Evolutionary conservation across 1,284 basidiomycete genomes (phyloP).

Genomic region (Cystobasidium slooffiae): DNA sequence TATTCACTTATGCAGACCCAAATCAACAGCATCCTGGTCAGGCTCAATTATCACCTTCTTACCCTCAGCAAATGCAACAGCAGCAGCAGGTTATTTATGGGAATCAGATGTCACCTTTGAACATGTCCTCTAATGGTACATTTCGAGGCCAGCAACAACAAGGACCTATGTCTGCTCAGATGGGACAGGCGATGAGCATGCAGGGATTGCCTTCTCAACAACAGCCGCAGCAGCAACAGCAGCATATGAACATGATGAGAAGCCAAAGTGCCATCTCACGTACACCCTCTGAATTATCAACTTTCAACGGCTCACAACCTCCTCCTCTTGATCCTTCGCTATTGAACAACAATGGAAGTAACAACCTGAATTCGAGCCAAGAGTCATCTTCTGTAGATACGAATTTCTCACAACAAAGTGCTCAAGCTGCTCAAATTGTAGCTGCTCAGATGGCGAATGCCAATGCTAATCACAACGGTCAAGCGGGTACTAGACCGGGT

Average conservation of each 20-base stretch:
- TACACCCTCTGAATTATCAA: slow-evolving; percentile 22
- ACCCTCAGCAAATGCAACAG: slow-evolving; percentile 15
- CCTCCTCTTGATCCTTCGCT: slow-evolving; percentile 27
- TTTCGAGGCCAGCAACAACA: slow-evolving; percentile 8
- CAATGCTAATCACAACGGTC: not conserved
- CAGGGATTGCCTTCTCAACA: slow-evolving; percentile 26
- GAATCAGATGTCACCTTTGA: slow-evolving; percentile 16
- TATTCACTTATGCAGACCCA: slow-evolving; percentile 2
- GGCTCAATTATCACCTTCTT: slow-evolving; percentile 12
- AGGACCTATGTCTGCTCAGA: slow-evolving; percentile 2
- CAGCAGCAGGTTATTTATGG: slow-evolving; percentile 21
- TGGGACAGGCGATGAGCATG: slow-evolving; percentile 20
- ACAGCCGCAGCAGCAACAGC: not conserved
- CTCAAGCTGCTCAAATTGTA: not conserved
- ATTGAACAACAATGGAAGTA: slow-evolving; percentile 2
- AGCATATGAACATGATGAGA: slow-evolving; percentile 18
- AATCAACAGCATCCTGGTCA: not conserved
- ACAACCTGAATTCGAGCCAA: slow-evolving; percentile 17
- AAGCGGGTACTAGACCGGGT: slow-evolving; percentile 12
- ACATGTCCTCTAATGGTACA: slow-evolving; percentile 5
- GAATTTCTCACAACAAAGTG: slow-evolving; percentile 13
- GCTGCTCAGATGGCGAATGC: slow-evolving; percentile 8
- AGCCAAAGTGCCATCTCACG: slow-evolving; percentile 24
- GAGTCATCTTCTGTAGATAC: slow-evolving; percentile 40
- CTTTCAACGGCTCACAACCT: slow-evolving; percentile 18